phyloP scores from a whole-genome alignment of 495 filamentous ascomycete species.

The Astrothelium subdiscretum region DNA sequence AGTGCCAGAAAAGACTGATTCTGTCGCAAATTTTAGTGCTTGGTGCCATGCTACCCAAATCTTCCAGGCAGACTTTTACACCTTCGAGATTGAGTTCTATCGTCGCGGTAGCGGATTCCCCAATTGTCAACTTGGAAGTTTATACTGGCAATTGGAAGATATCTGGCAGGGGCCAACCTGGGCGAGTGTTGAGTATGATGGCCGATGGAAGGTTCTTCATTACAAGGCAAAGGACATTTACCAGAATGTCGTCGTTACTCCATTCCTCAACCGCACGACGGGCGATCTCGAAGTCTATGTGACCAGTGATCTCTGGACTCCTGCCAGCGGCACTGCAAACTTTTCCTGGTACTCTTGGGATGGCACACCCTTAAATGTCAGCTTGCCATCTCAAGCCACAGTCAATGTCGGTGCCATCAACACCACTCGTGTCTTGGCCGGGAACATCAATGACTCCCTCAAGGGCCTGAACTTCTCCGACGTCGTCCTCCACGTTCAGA shows the following conservation, averaged over 20 bases:
- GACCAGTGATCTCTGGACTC: slow-evolving; percentile 43
- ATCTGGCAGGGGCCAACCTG: slow-evolving; percentile 51
- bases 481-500: slow-evolving; percentile 43
- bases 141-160: slow-evolving; percentile 64
- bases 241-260: slow-evolving; percentile 47
- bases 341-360: slow-evolving; percentile 24
- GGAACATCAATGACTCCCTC: slow-evolving; percentile 28
- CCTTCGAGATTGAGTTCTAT: slow-evolving; percentile 52
- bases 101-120: slow-evolving; percentile 49
- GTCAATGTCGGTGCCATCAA: slow-evolving; percentile 50
- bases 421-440: slow-evolving; percentile 41
- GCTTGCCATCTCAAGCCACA: slow-evolving; percentile 3
- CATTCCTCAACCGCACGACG: slow-evolving; percentile 46
- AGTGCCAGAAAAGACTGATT: slow-evolving; percentile 43
- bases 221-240: slow-evolving; percentile 51
- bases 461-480: slow-evolving; percentile 30
- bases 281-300: slow-evolving; percentile 48
- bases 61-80: slow-evolving; percentile 59
- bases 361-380: slow-evolving; percentile 18
- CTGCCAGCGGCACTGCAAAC: slow-evolving; percentile 12
- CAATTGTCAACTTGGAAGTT: slow-evolving; percentile 47
- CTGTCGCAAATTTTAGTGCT: slow-evolving; percentile 52
- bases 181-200: slow-evolving; percentile 53
- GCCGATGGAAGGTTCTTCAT: slow-evolving; percentile 56
- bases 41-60: slow-evolving; percentile 59